phyloP scores from a whole-genome alignment of 805 yeast genomes.

The Yarrowia sp. region DNA sequence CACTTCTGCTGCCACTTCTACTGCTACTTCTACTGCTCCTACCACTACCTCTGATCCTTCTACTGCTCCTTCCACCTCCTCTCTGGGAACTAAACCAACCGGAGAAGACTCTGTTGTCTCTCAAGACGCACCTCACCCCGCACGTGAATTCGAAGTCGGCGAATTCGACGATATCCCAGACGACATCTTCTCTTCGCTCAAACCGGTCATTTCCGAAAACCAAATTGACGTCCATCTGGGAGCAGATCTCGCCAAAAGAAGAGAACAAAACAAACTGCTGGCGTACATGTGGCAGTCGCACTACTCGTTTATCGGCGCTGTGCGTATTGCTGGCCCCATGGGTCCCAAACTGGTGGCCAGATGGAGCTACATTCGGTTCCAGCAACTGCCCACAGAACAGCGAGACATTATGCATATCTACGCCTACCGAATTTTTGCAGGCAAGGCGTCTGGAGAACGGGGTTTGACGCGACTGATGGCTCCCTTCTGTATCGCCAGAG shows the following conservation, averaged over 20 bases:
- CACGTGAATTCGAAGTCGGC: background rate
- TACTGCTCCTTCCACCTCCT: background rate
- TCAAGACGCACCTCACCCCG: constrained; percentile 9
- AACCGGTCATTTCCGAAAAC: constrained; percentile 29
- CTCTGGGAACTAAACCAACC: background rate
- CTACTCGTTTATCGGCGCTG: constrained; percentile 77
- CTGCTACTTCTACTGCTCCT: background rate
- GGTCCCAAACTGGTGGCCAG: constrained; percentile 85
- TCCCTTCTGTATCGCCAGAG: constrained; percentile 87
- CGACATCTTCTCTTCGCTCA: constrained; percentile 22
- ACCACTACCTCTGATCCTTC: background rate
- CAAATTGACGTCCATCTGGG: constrained; percentile 47
- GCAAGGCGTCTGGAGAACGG: constrained; percentile 90
- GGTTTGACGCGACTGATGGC: constrained; percentile 76
- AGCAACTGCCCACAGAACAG: constrained; percentile 49
- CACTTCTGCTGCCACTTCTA: background rate
- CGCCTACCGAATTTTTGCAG: constrained; percentile 77
- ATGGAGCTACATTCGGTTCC: constrained; percentile 83
- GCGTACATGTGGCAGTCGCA: constrained; percentile 77
- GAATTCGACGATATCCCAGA: constrained; percentile 23
- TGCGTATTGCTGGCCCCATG: constrained; percentile 70
- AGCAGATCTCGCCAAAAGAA: constrained; percentile 31
- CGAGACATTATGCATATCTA: constrained; percentile 64
- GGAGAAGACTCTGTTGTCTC: background rate
- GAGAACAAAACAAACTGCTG: constrained; percentile 50